Conservation (phyloP, 768 basidiomycete genomes). For the Leccinum arenicola region DNA sequence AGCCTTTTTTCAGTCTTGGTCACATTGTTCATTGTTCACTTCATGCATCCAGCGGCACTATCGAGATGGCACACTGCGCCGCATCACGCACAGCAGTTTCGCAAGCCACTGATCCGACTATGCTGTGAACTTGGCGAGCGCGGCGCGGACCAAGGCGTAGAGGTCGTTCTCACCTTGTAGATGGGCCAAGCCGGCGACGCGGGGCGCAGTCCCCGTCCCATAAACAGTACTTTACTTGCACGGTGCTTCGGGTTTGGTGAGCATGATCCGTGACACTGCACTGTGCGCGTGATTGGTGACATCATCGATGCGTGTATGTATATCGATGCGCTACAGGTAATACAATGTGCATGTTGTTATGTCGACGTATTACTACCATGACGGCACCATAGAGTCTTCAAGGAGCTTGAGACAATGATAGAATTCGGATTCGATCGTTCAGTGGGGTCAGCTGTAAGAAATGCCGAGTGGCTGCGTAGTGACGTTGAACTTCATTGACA, state of each 20-base stretch:
- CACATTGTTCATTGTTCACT: too few species aligned
- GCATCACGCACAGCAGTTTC: too few species aligned
- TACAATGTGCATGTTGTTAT: too few species aligned
- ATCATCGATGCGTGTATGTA: background rate
- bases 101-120: too few species aligned
- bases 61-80: too few species aligned
- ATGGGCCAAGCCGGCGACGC: too few species aligned
- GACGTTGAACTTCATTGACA: background rate
- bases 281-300: background rate
- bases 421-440: background rate
- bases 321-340: background rate
- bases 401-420: background rate
- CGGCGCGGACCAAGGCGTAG: too few species aligned
- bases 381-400: background rate
- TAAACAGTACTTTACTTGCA: background rate
- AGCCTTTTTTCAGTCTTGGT: background rate
- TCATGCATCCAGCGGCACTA: too few species aligned
- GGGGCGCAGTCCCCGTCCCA: background rate
- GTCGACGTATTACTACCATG: background rate
- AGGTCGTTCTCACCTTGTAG: too few species aligned
- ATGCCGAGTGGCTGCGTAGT: background rate
- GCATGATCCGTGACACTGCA: background rate
- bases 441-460: background rate
- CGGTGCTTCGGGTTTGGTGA: background rate
- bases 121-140: too few species aligned